These are phyloP conservation scores for Aspergillus aculeatus DNA, from an alignment of 2,329 filamentous ascomycete species.

Conservation along the genomic window DNA sequence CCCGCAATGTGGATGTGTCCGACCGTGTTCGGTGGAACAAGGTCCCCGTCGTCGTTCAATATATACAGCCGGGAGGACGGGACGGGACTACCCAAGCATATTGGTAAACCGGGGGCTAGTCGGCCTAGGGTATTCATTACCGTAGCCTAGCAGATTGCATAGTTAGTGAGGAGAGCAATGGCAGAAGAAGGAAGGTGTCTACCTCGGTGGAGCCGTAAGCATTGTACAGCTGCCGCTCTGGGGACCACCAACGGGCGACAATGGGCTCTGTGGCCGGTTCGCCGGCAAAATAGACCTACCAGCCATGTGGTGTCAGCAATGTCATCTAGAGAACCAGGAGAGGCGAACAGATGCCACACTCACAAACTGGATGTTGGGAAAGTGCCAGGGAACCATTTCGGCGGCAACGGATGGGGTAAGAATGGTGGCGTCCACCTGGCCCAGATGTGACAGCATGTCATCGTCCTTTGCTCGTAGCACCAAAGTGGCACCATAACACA, in stretches of 20 bases:
- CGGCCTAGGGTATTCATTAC: too few species aligned
- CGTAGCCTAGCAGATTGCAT: too few species aligned
- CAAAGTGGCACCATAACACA: slow-evolving; percentile 43
- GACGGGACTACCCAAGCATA: slow-evolving; percentile 21
- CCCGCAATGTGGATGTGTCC: slow-evolving; percentile 48
- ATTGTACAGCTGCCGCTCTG: slow-evolving; percentile 36
- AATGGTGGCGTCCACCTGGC: slow-evolving; percentile 30
- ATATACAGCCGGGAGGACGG: slow-evolving; percentile 44
- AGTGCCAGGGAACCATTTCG: slow-evolving; percentile 33
- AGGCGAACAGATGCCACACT: too few species aligned
- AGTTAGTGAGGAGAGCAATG: too few species aligned
- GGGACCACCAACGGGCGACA: slow-evolving; percentile 33
- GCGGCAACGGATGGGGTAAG: slow-evolving; percentile 42
- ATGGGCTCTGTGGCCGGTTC: slow-evolving; percentile 38
- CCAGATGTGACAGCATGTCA: slow-evolving; percentile 34
- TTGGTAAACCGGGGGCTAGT: too few species aligned
- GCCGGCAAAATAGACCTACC: slow-evolving; percentile 38
- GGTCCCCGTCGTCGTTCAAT: slow-evolving; percentile 34
- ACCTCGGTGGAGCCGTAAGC: slow-evolving; percentile 48
- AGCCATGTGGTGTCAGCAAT: too few species aligned
- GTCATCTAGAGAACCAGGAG: too few species aligned
- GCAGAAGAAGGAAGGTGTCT: too few species aligned
- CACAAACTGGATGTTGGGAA: slow-evolving; percentile 23
- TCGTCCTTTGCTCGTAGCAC: slow-evolving; percentile 25
- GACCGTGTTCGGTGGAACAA: slow-evolving; percentile 34